Conservation (phyloP, 2,329 filamentous ascomycete genomes). For the Neofusicoccum sp. region DNA sequence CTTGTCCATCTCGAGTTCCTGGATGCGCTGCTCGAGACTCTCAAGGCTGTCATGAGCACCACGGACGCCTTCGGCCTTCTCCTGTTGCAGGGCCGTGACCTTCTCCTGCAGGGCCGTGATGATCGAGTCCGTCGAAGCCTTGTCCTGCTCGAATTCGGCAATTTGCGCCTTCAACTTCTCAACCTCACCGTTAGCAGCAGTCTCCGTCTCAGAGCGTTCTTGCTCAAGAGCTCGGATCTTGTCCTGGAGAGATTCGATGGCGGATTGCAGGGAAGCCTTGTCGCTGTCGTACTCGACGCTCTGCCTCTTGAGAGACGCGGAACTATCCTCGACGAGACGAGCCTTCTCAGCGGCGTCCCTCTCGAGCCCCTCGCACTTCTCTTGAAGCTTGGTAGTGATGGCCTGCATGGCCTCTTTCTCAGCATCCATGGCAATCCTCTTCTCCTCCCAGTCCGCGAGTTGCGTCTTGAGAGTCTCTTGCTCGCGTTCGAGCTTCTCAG, state of each 20-base stretch:
- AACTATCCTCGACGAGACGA: slow-evolving; percentile 8
- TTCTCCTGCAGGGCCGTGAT: slow-evolving; percentile 6
- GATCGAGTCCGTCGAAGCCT: slow-evolving; percentile 1
- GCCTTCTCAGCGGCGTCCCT: slow-evolving; percentile 15
- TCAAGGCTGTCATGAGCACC: background rate
- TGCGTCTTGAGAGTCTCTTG: slow-evolving; percentile 6
- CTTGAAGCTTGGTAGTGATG: slow-evolving; percentile 1
- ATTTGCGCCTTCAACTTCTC: slow-evolving; percentile 6
- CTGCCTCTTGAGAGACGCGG: slow-evolving; percentile 10
- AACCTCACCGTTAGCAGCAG: background rate
- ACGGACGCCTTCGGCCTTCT: background rate
- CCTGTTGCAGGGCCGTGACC: slow-evolving; percentile 4
- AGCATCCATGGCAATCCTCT: background rate
- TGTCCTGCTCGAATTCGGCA: slow-evolving; percentile 9
- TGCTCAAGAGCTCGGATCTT: slow-evolving; percentile 13
- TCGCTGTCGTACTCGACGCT: slow-evolving; percentile 13
- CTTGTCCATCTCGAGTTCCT: slow-evolving; percentile 13
- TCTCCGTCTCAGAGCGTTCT: slow-evolving; percentile 2
- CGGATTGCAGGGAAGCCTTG: slow-evolving; percentile 10
- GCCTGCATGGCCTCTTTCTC: slow-evolving; percentile 13
- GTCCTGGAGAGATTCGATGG: slow-evolving; percentile 14
- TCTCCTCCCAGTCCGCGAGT: background rate
- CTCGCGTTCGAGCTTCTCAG: background rate
- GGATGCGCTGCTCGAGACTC: slow-evolving; percentile 3
- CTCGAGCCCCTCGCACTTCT: slow-evolving; percentile 4